Evolutionary conservation across 257 asterid species (phyloP).

Genomic region (Henckelia pumila): DNA sequence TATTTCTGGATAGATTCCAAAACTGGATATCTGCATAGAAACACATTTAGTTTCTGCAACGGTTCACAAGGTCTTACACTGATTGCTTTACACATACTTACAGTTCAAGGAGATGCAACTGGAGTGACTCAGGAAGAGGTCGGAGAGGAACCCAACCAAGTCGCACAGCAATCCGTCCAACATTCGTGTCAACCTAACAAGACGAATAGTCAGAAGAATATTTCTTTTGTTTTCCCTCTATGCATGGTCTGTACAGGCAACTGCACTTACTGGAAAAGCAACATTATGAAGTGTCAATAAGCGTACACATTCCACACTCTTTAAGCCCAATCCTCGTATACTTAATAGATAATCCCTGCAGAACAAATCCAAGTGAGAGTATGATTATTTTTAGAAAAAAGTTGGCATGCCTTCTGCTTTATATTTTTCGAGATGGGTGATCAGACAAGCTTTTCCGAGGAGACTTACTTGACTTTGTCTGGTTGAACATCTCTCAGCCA

Average conservation of each 20-base stretch:
- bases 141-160: slow-evolving; percentile 99
- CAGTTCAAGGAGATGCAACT: slow-evolving; percentile 95
- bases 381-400: background rate
- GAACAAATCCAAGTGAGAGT: slow-evolving; percentile 18
- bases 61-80: slow-evolving; percentile 11
- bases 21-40: slow-evolving; percentile 72
- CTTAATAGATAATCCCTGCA: slow-evolving; percentile 90
- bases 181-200: slow-evolving; percentile 92
- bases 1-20: slow-evolving; percentile 90
- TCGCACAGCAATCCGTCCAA: slow-evolving; percentile 93
- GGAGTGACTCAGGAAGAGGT: slow-evolving; percentile 93
- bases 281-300: slow-evolving; percentile 85
- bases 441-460: slow-evolving; percentile 14
- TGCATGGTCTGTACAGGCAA: slow-evolving; percentile 24
- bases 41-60: slow-evolving; percentile 27
- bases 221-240: slow-evolving; percentile 16
- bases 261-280: slow-evolving; percentile 87
- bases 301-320: slow-evolving; percentile 96
- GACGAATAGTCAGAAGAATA: slow-evolving; percentile 28
- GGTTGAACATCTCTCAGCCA: slow-evolving; percentile 87
- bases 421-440: slow-evolving; percentile 17
- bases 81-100: slow-evolving; percentile 40
- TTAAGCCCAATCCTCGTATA: slow-evolving; percentile 82
- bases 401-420: background rate
- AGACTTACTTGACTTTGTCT: slow-evolving; percentile 74